Evolutionary conservation across 768 basidiomycete species (phyloP).

Genomic region (Trichaptum fuscoviolaceum): DNA sequence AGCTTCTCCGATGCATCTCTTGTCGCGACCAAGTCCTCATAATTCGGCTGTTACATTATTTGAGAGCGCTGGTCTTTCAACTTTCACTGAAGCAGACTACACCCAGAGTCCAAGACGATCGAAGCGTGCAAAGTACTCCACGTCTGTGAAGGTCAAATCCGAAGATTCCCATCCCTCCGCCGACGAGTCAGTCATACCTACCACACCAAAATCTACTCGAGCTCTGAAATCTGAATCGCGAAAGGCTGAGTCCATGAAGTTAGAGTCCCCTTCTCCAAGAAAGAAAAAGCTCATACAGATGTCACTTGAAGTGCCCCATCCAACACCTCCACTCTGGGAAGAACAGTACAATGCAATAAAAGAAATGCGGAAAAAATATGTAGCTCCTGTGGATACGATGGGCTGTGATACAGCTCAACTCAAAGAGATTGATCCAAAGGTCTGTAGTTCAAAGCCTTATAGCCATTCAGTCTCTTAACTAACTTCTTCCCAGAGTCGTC

Average conservation of each 20-base stretch:
- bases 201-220: background rate
- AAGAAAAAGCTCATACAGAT: constrained; percentile 55
- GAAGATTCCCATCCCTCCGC: constrained; percentile 1
- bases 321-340: constrained; percentile 60
- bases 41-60: constrained; percentile 38
- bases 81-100: constrained; percentile 16
- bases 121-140: constrained; percentile 28
- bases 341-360: constrained; percentile 69
- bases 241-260: constrained; percentile 20
- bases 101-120: constrained; percentile 19
- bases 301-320: constrained; percentile 54
- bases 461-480: constrained; percentile 3
- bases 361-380: constrained; percentile 63
- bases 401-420: constrained; percentile 71
- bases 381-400: constrained; percentile 92
- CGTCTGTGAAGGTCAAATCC: constrained; percentile 7
- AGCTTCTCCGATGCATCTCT: constrained; percentile 28
- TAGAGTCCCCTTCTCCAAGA: constrained; percentile 34
- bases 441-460: constrained; percentile 23
- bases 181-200: background rate
- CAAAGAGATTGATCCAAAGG: constrained; percentile 63
- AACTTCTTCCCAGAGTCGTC: constrained; percentile 50
- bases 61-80: constrained; percentile 18
- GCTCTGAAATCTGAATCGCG: constrained; percentile 10
- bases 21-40: constrained; percentile 39